Evolutionary conservation across 345 rosid species (phyloP).

Genomic region (Balakata baccata): DNA sequence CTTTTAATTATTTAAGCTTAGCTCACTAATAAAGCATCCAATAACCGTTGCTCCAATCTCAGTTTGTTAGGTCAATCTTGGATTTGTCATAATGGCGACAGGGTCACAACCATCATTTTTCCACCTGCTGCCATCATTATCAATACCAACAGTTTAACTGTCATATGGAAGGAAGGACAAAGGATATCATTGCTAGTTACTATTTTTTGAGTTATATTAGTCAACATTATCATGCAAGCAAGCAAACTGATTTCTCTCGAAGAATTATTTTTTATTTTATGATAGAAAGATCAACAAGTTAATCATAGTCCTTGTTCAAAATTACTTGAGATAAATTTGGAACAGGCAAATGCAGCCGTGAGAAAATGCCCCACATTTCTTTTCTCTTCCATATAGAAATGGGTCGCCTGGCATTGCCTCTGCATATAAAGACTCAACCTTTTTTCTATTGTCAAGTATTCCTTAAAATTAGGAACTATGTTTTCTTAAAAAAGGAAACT

Average conservation of each 20-base stretch:
- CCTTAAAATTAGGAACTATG: too few species aligned
- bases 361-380: too few species aligned
- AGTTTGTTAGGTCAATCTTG: too few species aligned
- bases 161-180: neutral
- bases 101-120: neutral
- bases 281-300: neutral
- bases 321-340: too few species aligned
- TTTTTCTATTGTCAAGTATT: neutral
- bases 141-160: neutral
- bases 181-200: neutral
- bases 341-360: too few species aligned
- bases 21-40: too few species aligned
- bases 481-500: too few species aligned
- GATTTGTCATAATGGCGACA: neutral
- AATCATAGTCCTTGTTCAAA: neutral
- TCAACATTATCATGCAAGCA: neutral
- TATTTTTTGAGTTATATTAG: neutral
- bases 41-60: neutral
- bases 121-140: slow-evolving; percentile 6
- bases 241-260: too few species aligned
- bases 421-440: neutral
- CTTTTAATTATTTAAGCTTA: too few species aligned
- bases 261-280: neutral
- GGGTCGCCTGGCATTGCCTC: neutral
- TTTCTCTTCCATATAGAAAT: too few species aligned